Conservation (phyloP, 164 flowering plant genomes). For the Taxillus chinensis region DNA sequence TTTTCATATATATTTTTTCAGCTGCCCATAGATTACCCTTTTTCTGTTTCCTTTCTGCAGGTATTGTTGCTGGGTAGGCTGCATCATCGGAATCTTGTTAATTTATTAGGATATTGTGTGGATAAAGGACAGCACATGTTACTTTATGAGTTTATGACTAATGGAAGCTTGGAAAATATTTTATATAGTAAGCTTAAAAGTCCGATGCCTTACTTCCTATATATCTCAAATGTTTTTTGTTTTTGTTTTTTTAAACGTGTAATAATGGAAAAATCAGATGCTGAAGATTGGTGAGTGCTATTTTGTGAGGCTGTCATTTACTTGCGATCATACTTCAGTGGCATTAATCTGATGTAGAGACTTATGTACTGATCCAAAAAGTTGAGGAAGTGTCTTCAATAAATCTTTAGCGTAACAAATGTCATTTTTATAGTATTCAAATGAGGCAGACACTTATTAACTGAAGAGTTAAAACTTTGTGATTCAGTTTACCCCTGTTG, state of each 20-base stretch:
- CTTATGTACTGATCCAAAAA: too few relatives aligned
- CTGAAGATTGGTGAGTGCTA: background rate
- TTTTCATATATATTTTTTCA: background rate
- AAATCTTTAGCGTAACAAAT: too few relatives aligned
- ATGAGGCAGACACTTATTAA: too few relatives aligned
- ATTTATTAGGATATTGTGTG: conserved; percentile 90
- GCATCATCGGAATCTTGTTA: conserved; percentile 96
- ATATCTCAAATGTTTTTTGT: too few relatives aligned
- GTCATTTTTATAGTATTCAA: too few relatives aligned
- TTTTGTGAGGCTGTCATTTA: background rate
- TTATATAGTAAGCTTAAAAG: conserved; percentile 48
- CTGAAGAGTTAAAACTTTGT: too few relatives aligned
- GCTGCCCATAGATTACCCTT: background rate
- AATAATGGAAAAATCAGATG: background rate
- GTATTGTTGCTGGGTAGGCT: conserved; percentile 76
- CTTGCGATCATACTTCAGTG: background rate
- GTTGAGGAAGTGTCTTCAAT: too few relatives aligned
- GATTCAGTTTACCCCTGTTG: too few relatives aligned
- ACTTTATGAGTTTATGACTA: conserved; percentile 85
- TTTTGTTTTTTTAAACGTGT: background rate
- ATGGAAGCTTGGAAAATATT: conserved; percentile 77
- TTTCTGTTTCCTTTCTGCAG: conserved; percentile 25
- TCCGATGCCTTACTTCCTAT: background rate
- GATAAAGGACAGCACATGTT: conserved; percentile 88
- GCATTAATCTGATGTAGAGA: background rate